phyloP scores from a whole-genome alignment of 495 filamentous ascomycete species.

The Amorphotheca resinae region DNA sequence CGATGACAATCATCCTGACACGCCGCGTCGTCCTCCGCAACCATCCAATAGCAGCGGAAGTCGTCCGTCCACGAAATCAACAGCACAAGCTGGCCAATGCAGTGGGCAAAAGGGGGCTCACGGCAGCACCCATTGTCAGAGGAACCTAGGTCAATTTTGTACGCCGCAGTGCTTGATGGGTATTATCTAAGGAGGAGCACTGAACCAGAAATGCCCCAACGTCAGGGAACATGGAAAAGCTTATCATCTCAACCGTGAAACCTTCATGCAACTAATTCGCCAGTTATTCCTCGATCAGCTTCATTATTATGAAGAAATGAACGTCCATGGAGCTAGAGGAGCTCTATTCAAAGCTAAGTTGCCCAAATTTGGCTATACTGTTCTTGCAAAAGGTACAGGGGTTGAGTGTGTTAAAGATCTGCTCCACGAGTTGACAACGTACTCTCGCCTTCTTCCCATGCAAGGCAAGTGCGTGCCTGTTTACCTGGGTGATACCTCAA shows the following conservation, averaged over 20 bases:
- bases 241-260: background rate
- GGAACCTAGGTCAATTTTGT: background rate
- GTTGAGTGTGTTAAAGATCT: constrained; percentile 2
- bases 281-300: background rate
- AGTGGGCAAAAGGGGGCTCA: background rate
- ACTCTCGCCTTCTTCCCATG: constrained; percentile 1
- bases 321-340: constrained; percentile 1
- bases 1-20: background rate
- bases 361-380: constrained; percentile 1
- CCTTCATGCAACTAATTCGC: background rate
- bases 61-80: background rate
- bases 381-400: constrained; percentile 1
- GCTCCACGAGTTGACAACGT: background rate
- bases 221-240: background rate
- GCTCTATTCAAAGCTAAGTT: constrained; percentile 1
- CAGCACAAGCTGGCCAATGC: background rate
- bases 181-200: background rate
- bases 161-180: background rate
- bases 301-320: background rate
- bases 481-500: background rate
- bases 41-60: background rate
- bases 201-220: background rate
- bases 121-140: background rate
- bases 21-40: background rate
- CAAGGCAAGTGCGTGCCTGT: constrained; percentile 3